Conservation (phyloP, 352 stramenopile species). For the Nothophytophthora sp. region DNA sequence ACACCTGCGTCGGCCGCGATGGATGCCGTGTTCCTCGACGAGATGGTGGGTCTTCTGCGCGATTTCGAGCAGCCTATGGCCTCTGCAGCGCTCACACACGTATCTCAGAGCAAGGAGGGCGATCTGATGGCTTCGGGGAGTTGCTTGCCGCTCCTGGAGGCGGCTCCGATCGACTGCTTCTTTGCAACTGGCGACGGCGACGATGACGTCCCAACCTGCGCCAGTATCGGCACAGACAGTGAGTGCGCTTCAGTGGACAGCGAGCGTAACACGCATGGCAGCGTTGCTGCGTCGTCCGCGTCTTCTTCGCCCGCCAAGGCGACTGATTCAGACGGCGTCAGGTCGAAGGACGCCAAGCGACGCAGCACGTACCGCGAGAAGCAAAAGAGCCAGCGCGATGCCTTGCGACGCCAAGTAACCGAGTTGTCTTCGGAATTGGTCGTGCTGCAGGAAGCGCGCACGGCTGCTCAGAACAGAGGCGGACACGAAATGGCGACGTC, state of each 20-base stretch:
- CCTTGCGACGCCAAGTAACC: constrained; percentile 12
- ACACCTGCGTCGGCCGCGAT: constrained; percentile 8
- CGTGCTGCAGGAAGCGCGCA: constrained; percentile 9
- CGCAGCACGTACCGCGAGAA: constrained; percentile 25
- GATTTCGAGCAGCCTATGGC: constrained; percentile 14
- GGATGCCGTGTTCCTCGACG: constrained; percentile 23
- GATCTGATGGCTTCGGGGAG: constrained; percentile 10
- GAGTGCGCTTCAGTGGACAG: constrained; percentile 18
- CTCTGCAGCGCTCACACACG: constrained; percentile 10
- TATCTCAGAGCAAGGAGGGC: constrained; percentile 21
- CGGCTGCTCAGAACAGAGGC: background rate
- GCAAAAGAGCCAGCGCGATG: constrained; percentile 18
- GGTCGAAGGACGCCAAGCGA: constrained; percentile 21
- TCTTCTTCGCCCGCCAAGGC: constrained; percentile 2
- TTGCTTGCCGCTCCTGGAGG: constrained; percentile 20
- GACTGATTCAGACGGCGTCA: constrained; percentile 12
- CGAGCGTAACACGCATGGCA: no score
- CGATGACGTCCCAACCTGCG: background rate
- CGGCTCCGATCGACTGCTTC: constrained; percentile 12
- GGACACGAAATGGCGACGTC: background rate
- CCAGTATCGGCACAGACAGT: constrained; percentile 6
- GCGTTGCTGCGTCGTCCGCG: constrained; percentile 7
- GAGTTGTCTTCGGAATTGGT: constrained; percentile 12
- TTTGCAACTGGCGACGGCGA: constrained; percentile 1
- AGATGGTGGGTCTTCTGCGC: constrained; percentile 24